Evolutionary conservation across 495 filamentous ascomycete genomes (phyloP), one percentile per base, ranked within the genome.

Genomic region (Filosporella fistucella): DNA sequence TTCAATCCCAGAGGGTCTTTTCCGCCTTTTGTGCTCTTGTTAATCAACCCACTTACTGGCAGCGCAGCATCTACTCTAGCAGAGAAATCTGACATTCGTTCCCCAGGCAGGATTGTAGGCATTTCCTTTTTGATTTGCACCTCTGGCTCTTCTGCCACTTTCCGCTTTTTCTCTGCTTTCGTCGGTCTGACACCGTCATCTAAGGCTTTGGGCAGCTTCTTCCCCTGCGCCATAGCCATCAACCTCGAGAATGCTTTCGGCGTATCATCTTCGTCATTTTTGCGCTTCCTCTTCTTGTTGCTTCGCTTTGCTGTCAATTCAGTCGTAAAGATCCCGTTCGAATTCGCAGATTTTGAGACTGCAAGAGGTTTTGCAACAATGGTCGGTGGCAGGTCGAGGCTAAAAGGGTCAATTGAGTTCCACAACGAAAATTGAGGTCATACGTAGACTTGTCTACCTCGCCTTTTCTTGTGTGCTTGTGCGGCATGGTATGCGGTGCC

Each of bases 41-140:
- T 76, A 16, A 83, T 77, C 51, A 86, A 66, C 0, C 73, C 76
- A 14, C 79, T 67, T 9, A 98, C 62, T 0, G 93, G 93, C 18
- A 98, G 67, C 2, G 87, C 84, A 22, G 87, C 85, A 58, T 97
- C 84, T 7, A 98, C 93, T 5, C 93, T 81, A 30, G 86, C 83
- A 2, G 79, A 68, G 62, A 95, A 98, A 46, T 93, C 87, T 1
- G 80, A 80, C 48, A 98, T 69, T 21, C 76, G 74, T 65, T 98
- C 93, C 16, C 87, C 86, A 0, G 90, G 89, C 10, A 78, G 70
- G 41, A 98, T 96, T 38, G 74, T 86, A 4, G 78, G 85, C 1
- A 77, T 52, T 6, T 66, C 60, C 1, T 43, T 38, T 11, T 49
- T 32, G 9, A 45, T 29, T 12, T 44, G 35, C 25, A 52, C 51